A percentile compares a stretch with the other conserved stretches of the same genome.
phyloP scores from a whole-genome alignment of 257 asterid species.

The Nicotiana obtusifolia region DNA sequence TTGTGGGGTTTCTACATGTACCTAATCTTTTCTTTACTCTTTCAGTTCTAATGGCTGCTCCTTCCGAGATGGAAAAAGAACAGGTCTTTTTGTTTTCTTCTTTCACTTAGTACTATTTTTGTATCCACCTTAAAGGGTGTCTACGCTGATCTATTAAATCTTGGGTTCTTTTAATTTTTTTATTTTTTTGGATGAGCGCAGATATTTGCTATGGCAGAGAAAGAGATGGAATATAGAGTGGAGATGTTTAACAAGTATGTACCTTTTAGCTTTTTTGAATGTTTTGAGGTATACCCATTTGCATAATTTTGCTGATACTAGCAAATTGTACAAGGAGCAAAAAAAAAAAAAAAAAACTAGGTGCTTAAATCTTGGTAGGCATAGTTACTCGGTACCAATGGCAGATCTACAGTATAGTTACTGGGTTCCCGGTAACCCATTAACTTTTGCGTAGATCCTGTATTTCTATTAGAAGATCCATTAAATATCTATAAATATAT shows the following conservation, averaged over 20 bases:
- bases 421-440: too few relatives aligned
- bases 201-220: conserved; percentile 70
- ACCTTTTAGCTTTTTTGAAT: background rate
- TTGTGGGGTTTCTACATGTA: background rate
- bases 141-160: background rate
- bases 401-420: too few relatives aligned
- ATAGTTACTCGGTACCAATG: too few relatives aligned
- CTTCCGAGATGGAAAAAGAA: conserved; percentile 44
- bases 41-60: conserved; percentile 49
- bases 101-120: background rate
- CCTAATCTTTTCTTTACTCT: background rate
- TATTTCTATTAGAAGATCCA: too few relatives aligned
- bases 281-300: background rate
- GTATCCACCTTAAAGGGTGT: background rate
- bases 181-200: conserved; percentile 18
- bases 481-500: too few relatives aligned
- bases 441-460: too few relatives aligned
- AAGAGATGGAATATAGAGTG: conserved; percentile 76
- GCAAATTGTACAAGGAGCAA: background rate
- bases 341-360: too few relatives aligned
- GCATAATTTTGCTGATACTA: background rate
- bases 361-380: too few relatives aligned
- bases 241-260: conserved; percentile 68
- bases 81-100: conserved; percentile 38
- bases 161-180: background rate